Percentiles rank a stretch among this genome's conserved stretches.
Evolutionary conservation across 345 rosid species (phyloP).

Genomic region (Mallotus nudiflorus): DNA sequence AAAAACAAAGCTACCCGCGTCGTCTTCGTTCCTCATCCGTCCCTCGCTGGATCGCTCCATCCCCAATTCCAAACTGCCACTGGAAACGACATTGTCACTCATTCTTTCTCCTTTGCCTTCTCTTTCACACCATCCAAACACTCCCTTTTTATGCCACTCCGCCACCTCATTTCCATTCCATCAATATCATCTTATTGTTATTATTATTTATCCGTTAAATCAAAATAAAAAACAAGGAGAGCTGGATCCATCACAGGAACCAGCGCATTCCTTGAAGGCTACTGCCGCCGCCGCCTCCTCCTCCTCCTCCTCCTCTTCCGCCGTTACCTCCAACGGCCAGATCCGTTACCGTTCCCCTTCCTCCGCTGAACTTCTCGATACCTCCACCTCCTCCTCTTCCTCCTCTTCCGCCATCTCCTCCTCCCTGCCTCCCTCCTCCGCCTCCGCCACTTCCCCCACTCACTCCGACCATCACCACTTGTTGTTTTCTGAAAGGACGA

Average conservation of each 20-base stretch:
- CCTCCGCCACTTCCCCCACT: conserved; percentile 48
- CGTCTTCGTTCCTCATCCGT: too few species aligned
- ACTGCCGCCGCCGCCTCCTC: conserved; percentile 43
- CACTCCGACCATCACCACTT: too few species aligned
- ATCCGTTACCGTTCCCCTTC: conserved; percentile 82
- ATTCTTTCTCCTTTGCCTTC: not conserved
- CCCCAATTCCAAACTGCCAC: too few species aligned
- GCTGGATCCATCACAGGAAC: conserved; percentile 84
- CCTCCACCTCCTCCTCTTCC: conserved; percentile 33
- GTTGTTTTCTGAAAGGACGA: too few species aligned
- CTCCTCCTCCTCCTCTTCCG: conserved; percentile 31
- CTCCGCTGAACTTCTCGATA: conserved; percentile 22
- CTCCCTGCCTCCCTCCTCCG: conserved; percentile 39
- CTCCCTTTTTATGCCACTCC: not conserved
- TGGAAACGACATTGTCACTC: conserved; percentile 10
- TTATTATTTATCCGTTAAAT: too few species aligned
- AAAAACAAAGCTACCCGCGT: too few species aligned
- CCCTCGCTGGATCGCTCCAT: too few species aligned
- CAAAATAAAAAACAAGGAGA: conserved; percentile 39
- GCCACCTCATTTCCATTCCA: not conserved
- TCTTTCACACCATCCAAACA: not conserved
- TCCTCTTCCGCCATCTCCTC: conserved; percentile 49
- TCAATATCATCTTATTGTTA: too few species aligned
- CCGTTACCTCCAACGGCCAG: conserved; percentile 71
- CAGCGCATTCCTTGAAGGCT: conserved; percentile 59